Base-by-base conservation (phyloP, 495 filamentous ascomycete species). In the Penicillium arizonense region DNA sequence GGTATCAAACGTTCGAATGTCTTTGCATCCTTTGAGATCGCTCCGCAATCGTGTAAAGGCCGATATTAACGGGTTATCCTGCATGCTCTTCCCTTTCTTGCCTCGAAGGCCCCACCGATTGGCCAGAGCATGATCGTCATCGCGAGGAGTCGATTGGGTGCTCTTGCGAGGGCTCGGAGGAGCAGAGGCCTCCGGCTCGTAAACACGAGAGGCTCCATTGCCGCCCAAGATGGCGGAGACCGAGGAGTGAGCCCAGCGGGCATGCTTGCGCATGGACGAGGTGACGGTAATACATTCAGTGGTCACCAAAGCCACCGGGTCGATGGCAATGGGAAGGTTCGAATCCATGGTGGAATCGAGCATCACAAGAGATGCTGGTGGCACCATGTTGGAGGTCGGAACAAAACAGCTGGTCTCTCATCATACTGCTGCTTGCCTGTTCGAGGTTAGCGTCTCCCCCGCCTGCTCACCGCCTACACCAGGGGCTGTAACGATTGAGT, bases 241-340 rank as follows among this genome's bases (percentile, higher is more conserved):
- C 18, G 92, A 96, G 38, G 91, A 96, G 70, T 97, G 93, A 39
- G 91, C 90, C 85, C 92, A 97, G 53, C 95, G 86, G 55, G 90
- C 87, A 82, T 96, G 88, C 75, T 99, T 99, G 61, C 95, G 90
- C 87, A 99, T 96, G 24, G 91, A 91, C 59, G 91, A 96, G 23
- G 94, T 97, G 70, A 99, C 91, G 34, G 91, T 88, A 68, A 99
- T 97, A 69, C 95, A 99, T 87, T 99, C 94, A 73, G 95, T 96
- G 24, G 93, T 95, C 61, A 99, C 91, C 53, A 99, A 73, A 38
- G 95, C 91, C 48, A 97, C 90, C 3, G 94, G 92, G 55, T 97
- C 90, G 42, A 97, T 88, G 35, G 94, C 92, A 40, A 97, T 91
- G 10, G 90, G 71, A 26, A 82, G 67, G 23, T 57, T 51, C 21